phyloP scores from a whole-genome alignment of 345 rosid species.

The Sapria himalayana region DNA sequence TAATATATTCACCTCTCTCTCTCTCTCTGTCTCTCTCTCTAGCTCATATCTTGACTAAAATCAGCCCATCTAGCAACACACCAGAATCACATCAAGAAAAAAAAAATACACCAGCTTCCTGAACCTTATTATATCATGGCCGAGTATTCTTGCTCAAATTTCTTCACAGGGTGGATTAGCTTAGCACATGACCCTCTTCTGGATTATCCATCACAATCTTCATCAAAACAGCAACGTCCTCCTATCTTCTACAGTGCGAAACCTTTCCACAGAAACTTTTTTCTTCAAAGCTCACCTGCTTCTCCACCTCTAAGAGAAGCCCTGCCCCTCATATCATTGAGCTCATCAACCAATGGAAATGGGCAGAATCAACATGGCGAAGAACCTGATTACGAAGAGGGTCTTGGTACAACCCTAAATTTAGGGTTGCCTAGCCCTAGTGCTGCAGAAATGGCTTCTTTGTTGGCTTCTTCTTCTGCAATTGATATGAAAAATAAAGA shows the following conservation, averaged over 20 bases:
- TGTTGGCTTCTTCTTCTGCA: constrained; percentile 28
- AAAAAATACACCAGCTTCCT: no score
- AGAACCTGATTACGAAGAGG: constrained; percentile 11
- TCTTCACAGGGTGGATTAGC: constrained; percentile 36
- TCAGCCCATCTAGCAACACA: no score
- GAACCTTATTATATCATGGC: constrained; percentile 50
- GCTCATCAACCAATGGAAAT: constrained; percentile 35
- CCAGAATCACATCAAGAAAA: no score
- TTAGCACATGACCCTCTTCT: constrained; percentile 20
- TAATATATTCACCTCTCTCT: no score
- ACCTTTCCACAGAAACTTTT: no score
- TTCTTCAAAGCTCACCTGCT: constrained; percentile 27
- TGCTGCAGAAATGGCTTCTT: constrained; percentile 52
- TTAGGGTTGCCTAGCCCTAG: constrained; percentile 90
- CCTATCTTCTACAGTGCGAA: no score
- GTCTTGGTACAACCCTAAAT: constrained; percentile 37
- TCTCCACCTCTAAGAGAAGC: constrained; percentile 82
- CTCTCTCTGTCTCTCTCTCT: no score
- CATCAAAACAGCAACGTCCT: no score
- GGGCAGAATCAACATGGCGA: constrained; percentile 7
- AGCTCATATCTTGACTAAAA: neutral
- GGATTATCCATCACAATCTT: constrained; percentile 24
- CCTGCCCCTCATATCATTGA: constrained; percentile 52
- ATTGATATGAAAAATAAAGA: constrained; percentile 18
- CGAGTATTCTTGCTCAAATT: constrained; percentile 67